Conservation (phyloP, 139 green algal genomes). For the Deuterostichococcus epilithicus region DNA sequence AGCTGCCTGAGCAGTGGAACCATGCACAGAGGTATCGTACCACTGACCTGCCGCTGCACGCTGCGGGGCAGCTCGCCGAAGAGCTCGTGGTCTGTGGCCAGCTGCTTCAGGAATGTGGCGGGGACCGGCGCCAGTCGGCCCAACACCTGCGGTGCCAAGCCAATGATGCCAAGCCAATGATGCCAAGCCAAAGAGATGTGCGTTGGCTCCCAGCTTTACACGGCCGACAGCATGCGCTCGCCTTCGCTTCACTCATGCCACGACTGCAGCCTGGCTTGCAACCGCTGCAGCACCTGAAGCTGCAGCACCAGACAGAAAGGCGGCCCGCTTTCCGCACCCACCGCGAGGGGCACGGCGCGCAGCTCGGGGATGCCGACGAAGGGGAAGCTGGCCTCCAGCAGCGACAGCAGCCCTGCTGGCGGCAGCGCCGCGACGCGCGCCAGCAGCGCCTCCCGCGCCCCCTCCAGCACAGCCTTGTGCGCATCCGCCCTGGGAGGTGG, state of each 20-base stretch:
- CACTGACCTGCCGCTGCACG: slow-evolving; percentile 74
- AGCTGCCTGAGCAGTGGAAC: too few relatives aligned
- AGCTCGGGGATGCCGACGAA: slow-evolving; percentile 58
- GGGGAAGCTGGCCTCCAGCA: slow-evolving; percentile 40
- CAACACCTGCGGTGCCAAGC: slow-evolving; percentile 13
- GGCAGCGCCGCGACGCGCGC: slow-evolving; percentile 18
- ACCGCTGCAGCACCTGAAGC: background rate
- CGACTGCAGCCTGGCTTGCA: too few relatives aligned
- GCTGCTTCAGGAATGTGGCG: slow-evolving; percentile 73
- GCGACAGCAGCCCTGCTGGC: slow-evolving; percentile 27
- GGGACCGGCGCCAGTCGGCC: slow-evolving; percentile 63
- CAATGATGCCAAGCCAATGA: too few relatives aligned
- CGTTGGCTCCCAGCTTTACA: background rate
- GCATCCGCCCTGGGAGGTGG: slow-evolving; percentile 38
- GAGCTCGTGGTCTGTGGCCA: slow-evolving; percentile 65
- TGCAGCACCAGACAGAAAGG: background rate
- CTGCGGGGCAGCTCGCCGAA: slow-evolving; percentile 64
- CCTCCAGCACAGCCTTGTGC: slow-evolving; percentile 53
- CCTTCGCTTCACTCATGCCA: too few relatives aligned
- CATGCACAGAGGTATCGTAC: too few relatives aligned
- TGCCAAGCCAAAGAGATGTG: too few relatives aligned
- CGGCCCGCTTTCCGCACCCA: too few relatives aligned
- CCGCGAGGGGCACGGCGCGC: slow-evolving; percentile 50
- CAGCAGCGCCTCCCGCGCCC: slow-evolving; percentile 52
- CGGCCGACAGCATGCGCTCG: background rate